Evolutionary conservation across 345 rosid genomes (phyloP), one percentile per base, ranked within the genome.

Genomic region (Mercurialis annua): DNA sequence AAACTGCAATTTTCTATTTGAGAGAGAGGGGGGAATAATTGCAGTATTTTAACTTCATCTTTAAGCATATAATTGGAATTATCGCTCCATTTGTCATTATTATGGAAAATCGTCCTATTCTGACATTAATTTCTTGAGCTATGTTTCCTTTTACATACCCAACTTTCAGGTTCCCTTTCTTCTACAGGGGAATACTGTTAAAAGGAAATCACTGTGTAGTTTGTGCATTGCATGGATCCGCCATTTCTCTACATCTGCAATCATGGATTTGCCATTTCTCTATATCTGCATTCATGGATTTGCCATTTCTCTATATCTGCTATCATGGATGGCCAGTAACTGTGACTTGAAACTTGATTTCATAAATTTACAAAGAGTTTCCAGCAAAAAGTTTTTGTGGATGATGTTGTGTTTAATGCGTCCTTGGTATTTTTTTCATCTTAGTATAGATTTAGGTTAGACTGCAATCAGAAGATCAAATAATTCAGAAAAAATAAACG

Each of bases 391-490:
- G 55, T 17, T 20, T 3, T 44, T 31, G 10, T 44, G 38, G 68
- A 0, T 17, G 60, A 16, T 30, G 59, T 33, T 16, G 48, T 50
- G 18, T 21, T 43, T 61, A 11, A 20, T 40, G 49, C 20, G 11
- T 34, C 59, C 38, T 43, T 26, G 49, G 24, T 6, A 49, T 30
- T 21, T 0, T 23, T 6, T 11, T 1, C 38, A 26, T n/a, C 17
- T 56, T 59, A 57, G 65, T 64, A 71, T 8, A 71, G 49, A 23
- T 48, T 64, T 43, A 47, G 34, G 57, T 71, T 64, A 44, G 75
- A 69, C 75, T 71, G 69, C 59, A 36, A 27, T 68, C 40, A 71
- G 62, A 34, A 71, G 23, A 26, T 33, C 8, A 49, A 56, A 38
- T 7, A 36, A 33, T 14, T 14, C 24, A 21, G 53, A 71, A 23